These are phyloP conservation scores for Calendula officinalis DNA, from an alignment of 129 eudicot species.

Conservation along the genomic window DNA sequence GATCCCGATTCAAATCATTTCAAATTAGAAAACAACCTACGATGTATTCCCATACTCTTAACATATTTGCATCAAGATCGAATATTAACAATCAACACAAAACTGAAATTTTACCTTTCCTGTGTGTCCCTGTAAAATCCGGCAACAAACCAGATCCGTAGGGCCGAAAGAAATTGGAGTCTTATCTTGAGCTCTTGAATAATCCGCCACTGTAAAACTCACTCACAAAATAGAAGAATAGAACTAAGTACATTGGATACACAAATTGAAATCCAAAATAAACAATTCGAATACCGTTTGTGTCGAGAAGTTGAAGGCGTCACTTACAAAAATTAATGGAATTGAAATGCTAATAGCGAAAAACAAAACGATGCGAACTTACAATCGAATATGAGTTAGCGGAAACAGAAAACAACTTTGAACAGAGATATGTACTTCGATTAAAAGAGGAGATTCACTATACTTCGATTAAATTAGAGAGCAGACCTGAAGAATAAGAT, in stretches of 20 bases:
- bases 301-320: conserved; percentile 76
- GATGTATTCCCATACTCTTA: neutral
- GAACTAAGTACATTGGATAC: conserved; percentile 30
- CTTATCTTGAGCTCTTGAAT: conserved; percentile 78
- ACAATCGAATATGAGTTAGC: no score
- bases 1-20: conserved; percentile 11
- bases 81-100: conserved; percentile 1
- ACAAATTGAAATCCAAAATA: neutral
- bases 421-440: no score
- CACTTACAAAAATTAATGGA: neutral
- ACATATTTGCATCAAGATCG: neutral
- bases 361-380: no score
- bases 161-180: conserved; percentile 70
- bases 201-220: conserved; percentile 61
- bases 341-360: no score
- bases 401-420: no score
- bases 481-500: no score
- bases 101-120: conserved; percentile 61
- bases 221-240: conserved; percentile 1
- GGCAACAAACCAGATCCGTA: conserved; percentile 91
- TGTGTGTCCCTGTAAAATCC: conserved; percentile 86
- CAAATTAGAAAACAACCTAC: conserved; percentile 8
- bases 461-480: no score
- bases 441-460: no score
- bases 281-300: conserved; percentile 52